Base-by-base conservation (phyloP, 169 alveolate genomes). In the Neospora caninum region DNA sequence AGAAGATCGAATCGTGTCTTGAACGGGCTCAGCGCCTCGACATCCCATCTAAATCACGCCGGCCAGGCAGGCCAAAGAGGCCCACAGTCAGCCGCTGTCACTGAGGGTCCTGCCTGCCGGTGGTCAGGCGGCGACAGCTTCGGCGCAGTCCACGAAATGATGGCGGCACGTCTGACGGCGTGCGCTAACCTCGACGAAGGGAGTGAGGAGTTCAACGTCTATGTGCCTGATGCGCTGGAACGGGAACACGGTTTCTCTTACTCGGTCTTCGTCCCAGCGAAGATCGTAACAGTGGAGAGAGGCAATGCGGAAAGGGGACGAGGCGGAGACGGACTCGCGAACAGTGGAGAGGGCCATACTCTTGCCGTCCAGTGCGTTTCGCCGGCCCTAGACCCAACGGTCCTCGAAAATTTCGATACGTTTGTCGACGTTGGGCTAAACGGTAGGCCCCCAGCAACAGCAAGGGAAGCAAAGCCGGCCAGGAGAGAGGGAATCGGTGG, bases 391-490 rank as follows among this genome's bases (percentile, higher is more conserved):
- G 89, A 82, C 0, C 58, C 25, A 45, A 82, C 22, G 38, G 67
- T 41, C 38, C 69, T 82, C 69, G 29, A 82, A 2, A 39, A 82
- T 16, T 82, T 82, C 25, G 89, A 82, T 29, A 42, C 67, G 0
- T 82, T 82, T n/a, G 70, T 82, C 89, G 89, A 82, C 89, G 67
- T 82, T 4, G 89, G 49, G 38, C 67, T 82, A 22, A 82, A 82
- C 89, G 89, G 89, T 82, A 42, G 87, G 87, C 31, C 87, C 20
- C 31, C 78, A 64, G 2, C 10, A 20, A 64, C 4, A 13, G 58
- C 18, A 13, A 49, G 18, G 18, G 58, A 22, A 22, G 4, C 58
- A 49, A 22, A 49, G 9, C 58, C 58, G 58, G 18, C 9, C 27
- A 0, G 58, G 58, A 49, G 6, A 49, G 58, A 49, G 58, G 58